Conservation (phyloP, 2,329 filamentous ascomycete species). For the Onygena corvina region DNA sequence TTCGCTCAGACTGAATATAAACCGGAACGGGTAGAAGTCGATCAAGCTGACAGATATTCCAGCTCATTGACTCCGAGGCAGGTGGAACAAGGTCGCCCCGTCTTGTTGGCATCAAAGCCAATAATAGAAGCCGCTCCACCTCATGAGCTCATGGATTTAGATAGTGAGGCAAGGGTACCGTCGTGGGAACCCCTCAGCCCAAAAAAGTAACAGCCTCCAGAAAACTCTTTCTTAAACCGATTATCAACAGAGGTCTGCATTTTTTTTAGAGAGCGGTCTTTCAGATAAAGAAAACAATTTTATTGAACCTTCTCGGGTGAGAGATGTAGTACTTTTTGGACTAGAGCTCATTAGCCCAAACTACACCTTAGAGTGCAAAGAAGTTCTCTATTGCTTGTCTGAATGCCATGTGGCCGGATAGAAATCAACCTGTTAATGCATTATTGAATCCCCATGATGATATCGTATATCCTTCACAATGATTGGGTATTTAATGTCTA, state of each 20-base stretch:
- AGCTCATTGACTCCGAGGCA: not conserved
- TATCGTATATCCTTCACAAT: no score
- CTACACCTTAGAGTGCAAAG: no score
- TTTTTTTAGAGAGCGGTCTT: not conserved
- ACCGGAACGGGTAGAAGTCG: not conserved
- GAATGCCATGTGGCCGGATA: no score
- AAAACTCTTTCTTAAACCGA: not conserved
- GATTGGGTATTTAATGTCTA: not conserved
- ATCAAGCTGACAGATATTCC: not conserved
- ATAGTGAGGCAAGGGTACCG: slow-evolving; percentile 1
- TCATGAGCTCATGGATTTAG: slow-evolving; percentile 9
- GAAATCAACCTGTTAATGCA: no score
- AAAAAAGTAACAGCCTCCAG: not conserved
- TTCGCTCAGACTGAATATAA: not conserved
- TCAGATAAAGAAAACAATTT: no score
- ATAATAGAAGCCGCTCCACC: not conserved
- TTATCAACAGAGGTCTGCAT: not conserved
- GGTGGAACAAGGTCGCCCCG: no score
- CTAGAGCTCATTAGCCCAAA: no score
- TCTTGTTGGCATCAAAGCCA: not conserved
- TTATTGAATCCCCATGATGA: no score
- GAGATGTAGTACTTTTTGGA: no score
- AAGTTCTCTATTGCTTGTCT: no score
- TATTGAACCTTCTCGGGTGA: no score
- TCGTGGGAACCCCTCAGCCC: slow-evolving; percentile 8